Conservation (phyloP, 2,329 filamentous ascomycete genomes). For the Intubia oerlemansii region DNA sequence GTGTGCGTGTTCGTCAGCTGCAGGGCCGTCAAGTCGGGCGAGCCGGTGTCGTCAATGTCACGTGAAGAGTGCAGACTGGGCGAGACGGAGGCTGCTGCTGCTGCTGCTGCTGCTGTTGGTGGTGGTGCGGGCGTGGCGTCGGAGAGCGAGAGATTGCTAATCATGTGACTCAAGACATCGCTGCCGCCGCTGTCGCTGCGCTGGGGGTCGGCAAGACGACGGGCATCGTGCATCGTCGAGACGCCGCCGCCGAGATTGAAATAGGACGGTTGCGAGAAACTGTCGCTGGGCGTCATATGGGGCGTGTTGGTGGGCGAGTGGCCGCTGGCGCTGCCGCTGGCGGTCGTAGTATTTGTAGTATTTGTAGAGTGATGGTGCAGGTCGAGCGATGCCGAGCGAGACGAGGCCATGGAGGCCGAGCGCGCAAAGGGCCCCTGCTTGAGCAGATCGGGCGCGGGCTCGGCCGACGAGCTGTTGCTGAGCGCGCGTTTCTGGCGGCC, state of each 20-base stretch:
- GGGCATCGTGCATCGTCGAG: slow-evolving; percentile 36
- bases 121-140: slow-evolving; percentile 37
- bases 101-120: too few species aligned
- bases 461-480: slow-evolving; percentile 49
- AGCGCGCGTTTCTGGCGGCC: slow-evolving; percentile 89
- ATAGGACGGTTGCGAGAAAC: slow-evolving; percentile 73
- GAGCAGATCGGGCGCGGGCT: slow-evolving; percentile 77
- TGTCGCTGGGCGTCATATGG: slow-evolving; percentile 62
- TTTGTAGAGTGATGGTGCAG: too few species aligned
- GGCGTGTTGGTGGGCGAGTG: slow-evolving; percentile 73
- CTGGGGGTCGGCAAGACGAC: slow-evolving; percentile 48
- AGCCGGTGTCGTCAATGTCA: too few species aligned
- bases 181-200: slow-evolving; percentile 86
- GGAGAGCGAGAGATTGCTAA: slow-evolving; percentile 55
- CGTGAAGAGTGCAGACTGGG: slow-evolving; percentile 31
- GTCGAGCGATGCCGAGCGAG: slow-evolving; percentile 83
- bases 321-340: slow-evolving; percentile 12
- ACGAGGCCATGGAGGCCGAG: slow-evolving; percentile 69
- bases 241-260: slow-evolving; percentile 46
- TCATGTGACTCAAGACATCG: slow-evolving; percentile 64
- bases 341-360: too few species aligned
- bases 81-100: slow-evolving; percentile 15
- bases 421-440: slow-evolving; percentile 83
- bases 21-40: not conserved
- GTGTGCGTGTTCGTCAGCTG: not conserved